Conservation (phyloP, 305 asterid species). For the Fraxinus sp. region DNA sequence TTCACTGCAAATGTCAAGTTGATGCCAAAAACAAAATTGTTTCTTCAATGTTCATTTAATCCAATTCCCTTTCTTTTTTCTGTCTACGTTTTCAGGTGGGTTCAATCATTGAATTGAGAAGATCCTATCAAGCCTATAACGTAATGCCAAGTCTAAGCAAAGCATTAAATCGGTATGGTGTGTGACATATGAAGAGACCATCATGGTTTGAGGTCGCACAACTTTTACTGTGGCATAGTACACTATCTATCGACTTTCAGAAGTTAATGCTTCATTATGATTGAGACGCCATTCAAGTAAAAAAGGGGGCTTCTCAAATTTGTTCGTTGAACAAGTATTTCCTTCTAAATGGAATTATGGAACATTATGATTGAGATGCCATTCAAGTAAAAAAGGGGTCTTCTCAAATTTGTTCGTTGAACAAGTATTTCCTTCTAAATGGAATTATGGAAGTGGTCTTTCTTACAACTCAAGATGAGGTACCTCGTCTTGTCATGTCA, state of each 20-base stretch:
- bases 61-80: background rate
- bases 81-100: constrained; percentile 63
- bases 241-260: background rate
- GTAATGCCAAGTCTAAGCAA: constrained; percentile 89
- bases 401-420: background rate
- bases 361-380: background rate
- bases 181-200: constrained; percentile 29
- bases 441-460: background rate
- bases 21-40: background rate
- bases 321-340: background rate
- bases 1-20: background rate
- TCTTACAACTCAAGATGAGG: background rate
- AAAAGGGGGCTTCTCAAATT: background rate
- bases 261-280: background rate
- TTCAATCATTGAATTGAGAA: constrained; percentile 83
- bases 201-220: background rate
- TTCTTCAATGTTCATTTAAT: background rate
- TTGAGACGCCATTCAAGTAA: background rate
- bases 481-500: background rate
- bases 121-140: constrained; percentile 96
- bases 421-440: background rate
- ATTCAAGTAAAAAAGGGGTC: background rate
- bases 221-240: background rate
- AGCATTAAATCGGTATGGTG: constrained; percentile 74
- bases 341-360: background rate